Evolutionary conservation across 2,329 filamentous ascomycete genomes (phyloP).

Genomic region (Phaeosphaeriaceae sp.): DNA sequence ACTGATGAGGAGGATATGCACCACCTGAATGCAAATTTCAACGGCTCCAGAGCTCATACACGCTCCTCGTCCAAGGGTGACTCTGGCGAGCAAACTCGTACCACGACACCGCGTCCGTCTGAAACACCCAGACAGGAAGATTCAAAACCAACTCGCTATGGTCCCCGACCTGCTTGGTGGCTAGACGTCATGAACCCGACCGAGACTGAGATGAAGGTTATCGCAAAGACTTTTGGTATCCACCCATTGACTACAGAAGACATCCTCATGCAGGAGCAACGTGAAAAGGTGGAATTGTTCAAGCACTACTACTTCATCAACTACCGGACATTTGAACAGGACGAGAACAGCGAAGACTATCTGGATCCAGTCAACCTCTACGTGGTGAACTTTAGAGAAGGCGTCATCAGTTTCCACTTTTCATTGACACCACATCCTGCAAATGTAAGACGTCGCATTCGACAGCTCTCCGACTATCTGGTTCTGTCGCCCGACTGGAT

Average conservation of each 20-base stretch:
- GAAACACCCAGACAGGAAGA: constrained; percentile 31
- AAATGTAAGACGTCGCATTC: constrained; percentile 91
- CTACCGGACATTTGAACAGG: constrained; percentile 97
- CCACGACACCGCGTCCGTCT: constrained; percentile 62
- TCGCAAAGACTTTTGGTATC: constrained; percentile 92
- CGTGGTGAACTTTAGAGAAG: constrained; percentile 94
- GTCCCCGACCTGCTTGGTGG: constrained; percentile 94
- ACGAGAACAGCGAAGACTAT: constrained; percentile 86
- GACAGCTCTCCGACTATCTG: constrained; percentile 92
- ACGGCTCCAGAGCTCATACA: constrained; percentile 34
- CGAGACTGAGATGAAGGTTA: constrained; percentile 92
- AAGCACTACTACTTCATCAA: constrained; percentile 98
- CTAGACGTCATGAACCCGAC: constrained; percentile 90
- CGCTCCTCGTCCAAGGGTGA: constrained; percentile 43
- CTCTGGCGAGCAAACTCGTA: constrained; percentile 54
- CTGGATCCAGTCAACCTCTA: constrained; percentile 98
- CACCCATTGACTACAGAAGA: constrained; percentile 95
- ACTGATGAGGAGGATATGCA: constrained; percentile 63
- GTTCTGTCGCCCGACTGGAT: constrained; percentile 97
- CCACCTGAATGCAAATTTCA: constrained; percentile 32
- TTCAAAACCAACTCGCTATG: constrained; percentile 57
- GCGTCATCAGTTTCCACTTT: constrained; percentile 95
- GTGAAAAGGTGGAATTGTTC: constrained; percentile 97
- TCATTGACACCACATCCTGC: constrained; percentile 95
- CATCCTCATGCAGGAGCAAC: constrained; percentile 95